Percentiles rank a stretch among this genome's conserved stretches.
Conservation (phyloP, 108 stramenopile genomes). For the Skeletonema potamos region DNA sequence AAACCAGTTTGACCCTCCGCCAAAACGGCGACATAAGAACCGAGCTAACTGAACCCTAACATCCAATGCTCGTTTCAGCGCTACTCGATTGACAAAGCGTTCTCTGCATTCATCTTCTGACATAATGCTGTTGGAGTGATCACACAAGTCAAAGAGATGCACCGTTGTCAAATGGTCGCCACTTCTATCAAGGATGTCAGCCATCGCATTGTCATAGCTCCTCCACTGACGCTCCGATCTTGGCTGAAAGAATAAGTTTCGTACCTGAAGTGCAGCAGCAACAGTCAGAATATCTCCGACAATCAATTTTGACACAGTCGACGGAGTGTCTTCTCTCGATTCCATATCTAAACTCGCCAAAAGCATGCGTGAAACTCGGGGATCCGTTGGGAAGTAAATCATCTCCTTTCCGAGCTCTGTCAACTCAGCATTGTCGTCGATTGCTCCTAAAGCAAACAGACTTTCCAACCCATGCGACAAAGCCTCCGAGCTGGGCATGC, state of each 20-base stretch:
- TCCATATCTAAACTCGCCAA: slow-evolving; percentile 68
- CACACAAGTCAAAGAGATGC: slow-evolving; percentile 73
- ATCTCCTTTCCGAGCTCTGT: slow-evolving; percentile 75
- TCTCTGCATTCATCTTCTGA: slow-evolving; percentile 77
- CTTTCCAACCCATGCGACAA: slow-evolving; percentile 79
- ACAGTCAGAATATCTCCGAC: slow-evolving; percentile 87
- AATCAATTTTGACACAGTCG: slow-evolving; percentile 37
- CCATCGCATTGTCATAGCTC: slow-evolving; percentile 81
- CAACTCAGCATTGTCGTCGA: slow-evolving; percentile 71
- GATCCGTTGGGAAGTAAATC: slow-evolving; percentile 87
- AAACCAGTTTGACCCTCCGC: slow-evolving; percentile 42
- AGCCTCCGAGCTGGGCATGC: slow-evolving; percentile 81
- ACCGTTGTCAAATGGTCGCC: slow-evolving; percentile 93
- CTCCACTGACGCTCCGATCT: slow-evolving; percentile 67
- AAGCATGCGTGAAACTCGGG: slow-evolving; percentile 75
- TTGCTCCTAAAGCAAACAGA: slow-evolving; percentile 83
- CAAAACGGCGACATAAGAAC: slow-evolving; percentile 55
- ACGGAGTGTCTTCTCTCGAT: slow-evolving; percentile 24
- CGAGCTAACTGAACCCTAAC: slow-evolving; percentile 76
- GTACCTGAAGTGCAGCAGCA: slow-evolving; percentile 85
- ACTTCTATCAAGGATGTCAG: slow-evolving; percentile 75
- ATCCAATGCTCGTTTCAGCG: slow-evolving; percentile 71
- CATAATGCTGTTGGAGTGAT: slow-evolving; percentile 62
- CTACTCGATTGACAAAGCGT: slow-evolving; percentile 78
- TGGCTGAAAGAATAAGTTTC: slow-evolving; percentile 71